Percentiles rank a stretch among this genome's conserved stretches.
These are phyloP conservation scores for Cucumis melo DNA, from an alignment of 306 rosid genomes.

Conservation along the genomic window DNA sequence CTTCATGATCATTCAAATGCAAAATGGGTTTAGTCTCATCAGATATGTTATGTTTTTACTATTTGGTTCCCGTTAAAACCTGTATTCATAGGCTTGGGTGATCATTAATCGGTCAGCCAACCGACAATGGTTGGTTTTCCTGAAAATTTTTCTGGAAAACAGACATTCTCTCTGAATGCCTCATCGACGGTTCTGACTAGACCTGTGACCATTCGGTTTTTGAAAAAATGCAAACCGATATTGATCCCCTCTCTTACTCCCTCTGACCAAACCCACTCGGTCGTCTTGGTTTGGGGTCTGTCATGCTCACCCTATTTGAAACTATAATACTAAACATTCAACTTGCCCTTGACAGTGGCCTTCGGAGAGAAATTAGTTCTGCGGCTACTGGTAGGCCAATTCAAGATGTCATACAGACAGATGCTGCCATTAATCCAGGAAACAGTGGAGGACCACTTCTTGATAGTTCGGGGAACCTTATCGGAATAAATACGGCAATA, in stretches of 20 bases:
- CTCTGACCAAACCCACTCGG: no score
- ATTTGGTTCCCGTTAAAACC: not conserved
- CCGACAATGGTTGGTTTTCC: no score
- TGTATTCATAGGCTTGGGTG: not conserved
- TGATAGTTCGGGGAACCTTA: constrained; percentile 90
- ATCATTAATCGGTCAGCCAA: no score
- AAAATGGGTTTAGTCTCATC: not conserved
- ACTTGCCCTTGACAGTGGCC: constrained; percentile 45
- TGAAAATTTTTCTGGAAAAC: no score
- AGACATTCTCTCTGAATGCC: no score
- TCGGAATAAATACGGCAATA: constrained; percentile 93
- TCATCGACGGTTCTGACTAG: no score
- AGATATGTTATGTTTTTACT: not conserved
- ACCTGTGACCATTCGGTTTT: no score
- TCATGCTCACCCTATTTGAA: not conserved
- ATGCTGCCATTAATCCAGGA: constrained; percentile 99
- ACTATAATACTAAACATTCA: not conserved
- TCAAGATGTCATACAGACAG: constrained; percentile 99
- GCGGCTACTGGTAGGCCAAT: constrained; percentile 99
- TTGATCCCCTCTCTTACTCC: no score
- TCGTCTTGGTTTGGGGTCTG: no score
- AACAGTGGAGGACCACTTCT: constrained; percentile 99
- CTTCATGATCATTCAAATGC: not conserved
- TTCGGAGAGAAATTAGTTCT: constrained; percentile 96
- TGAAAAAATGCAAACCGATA: no score